Conservation (phyloP, 2,329 filamentous ascomycete species). For the Talaromyces sp. region DNA sequence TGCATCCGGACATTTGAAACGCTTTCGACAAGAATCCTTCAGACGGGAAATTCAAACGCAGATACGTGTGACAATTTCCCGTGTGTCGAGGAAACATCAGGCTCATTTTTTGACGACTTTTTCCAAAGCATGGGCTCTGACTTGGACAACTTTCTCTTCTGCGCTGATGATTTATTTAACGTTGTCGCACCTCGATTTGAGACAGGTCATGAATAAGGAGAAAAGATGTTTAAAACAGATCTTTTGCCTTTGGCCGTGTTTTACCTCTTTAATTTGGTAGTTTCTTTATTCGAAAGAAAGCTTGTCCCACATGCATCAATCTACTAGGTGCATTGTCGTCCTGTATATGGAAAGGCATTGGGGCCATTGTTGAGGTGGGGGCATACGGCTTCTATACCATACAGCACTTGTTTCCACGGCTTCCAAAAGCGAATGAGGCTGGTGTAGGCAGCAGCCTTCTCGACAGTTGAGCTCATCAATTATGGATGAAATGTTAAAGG, state of each 20-base stretch:
- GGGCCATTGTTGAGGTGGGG: too few relatives aligned
- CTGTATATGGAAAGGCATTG: too few relatives aligned
- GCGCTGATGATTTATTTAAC: background rate
- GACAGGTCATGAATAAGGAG: background rate
- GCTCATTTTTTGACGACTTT: background rate
- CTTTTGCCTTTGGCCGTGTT: too few relatives aligned
- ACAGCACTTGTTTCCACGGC: too few relatives aligned
- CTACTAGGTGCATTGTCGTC: too few relatives aligned
- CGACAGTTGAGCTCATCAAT: background rate
- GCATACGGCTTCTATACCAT: too few relatives aligned
- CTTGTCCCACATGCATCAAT: too few relatives aligned
- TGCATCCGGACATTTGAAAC: conserved; percentile 6
- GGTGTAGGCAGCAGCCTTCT: background rate
- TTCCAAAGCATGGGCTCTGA: background rate
- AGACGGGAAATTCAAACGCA: background rate
- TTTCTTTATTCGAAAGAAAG: too few relatives aligned
- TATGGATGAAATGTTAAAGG: background rate
- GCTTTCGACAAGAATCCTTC: conserved; percentile 1
- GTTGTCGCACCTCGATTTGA: background rate
- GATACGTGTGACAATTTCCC: background rate
- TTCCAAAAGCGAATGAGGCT: background rate
- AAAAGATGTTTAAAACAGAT: too few relatives aligned
- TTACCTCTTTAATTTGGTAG: too few relatives aligned
- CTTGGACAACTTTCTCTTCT: conserved; percentile 2
- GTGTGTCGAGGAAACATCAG: background rate